phyloP scores from a whole-genome alignment of 345 rosid species.

The Gossypium raimondii region DNA sequence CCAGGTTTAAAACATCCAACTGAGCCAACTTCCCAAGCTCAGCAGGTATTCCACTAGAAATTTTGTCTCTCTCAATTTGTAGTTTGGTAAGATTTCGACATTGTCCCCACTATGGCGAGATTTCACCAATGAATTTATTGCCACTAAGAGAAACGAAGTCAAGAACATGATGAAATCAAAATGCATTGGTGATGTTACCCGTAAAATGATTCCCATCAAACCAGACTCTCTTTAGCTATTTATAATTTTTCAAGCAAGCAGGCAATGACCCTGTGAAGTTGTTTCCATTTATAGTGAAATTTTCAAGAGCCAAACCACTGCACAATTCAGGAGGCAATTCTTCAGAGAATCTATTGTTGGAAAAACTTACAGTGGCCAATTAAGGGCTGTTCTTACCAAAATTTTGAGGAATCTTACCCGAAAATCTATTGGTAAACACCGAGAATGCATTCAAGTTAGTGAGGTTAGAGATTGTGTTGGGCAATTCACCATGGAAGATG shows the following conservation, averaged over 20 bases:
- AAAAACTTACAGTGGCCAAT: slow-evolving; percentile 37
- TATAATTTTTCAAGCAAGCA: slow-evolving; percentile 46
- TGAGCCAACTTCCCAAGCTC: slow-evolving; percentile 44
- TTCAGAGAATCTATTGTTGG: slow-evolving; percentile 53
- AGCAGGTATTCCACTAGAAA: slow-evolving; percentile 47
- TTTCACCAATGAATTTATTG: slow-evolving; percentile 46
- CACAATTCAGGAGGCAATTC: slow-evolving; percentile 54
- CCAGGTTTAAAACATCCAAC: slow-evolving; percentile 36
- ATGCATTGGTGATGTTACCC: slow-evolving; percentile 46
- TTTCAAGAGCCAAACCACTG: slow-evolving; percentile 32
- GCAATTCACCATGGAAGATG: slow-evolving; percentile 45
- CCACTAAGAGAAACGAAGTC: slow-evolving; percentile 33
- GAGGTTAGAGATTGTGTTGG: slow-evolving; percentile 43
- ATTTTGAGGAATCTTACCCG: slow-evolving; percentile 41
- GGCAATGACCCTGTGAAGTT: slow-evolving; percentile 52
- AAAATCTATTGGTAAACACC: slow-evolving; percentile 43
- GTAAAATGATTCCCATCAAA: slow-evolving; percentile 51
- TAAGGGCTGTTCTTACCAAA: slow-evolving; percentile 49
- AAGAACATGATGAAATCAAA: slow-evolving; percentile 46
- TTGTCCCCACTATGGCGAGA: slow-evolving; percentile 57
- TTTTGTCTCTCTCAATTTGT: slow-evolving; percentile 44
- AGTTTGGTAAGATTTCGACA: slow-evolving; percentile 47
- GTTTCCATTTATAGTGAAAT: slow-evolving; percentile 38
- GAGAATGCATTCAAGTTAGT: slow-evolving; percentile 23
- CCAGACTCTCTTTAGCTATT: slow-evolving; percentile 28